Evolutionary conservation across 352 stramenopile species (phyloP).

Genomic region (Phytophthora melonis): DNA sequence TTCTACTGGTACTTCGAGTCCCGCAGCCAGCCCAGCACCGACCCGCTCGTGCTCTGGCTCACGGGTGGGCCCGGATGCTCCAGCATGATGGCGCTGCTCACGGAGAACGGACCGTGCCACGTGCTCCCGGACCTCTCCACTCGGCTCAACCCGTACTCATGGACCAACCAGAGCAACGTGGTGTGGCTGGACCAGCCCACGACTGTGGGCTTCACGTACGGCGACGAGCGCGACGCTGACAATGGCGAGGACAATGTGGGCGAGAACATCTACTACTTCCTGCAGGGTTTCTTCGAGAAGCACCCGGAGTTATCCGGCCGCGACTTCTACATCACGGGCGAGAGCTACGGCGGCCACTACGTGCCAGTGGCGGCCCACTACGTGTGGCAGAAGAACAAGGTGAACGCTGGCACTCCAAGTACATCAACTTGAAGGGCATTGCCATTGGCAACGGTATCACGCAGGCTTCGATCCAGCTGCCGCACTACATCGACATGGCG

Average conservation of each 20-base stretch:
- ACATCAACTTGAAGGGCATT: constrained; percentile 61
- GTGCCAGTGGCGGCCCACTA: constrained; percentile 65
- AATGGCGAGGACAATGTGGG: constrained; percentile 60
- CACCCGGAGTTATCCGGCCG: constrained; percentile 65
- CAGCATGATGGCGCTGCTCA: constrained; percentile 68
- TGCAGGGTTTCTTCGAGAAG: constrained; percentile 69
- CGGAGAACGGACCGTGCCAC: constrained; percentile 73
- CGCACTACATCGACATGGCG: constrained; percentile 55
- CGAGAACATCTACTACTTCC: constrained; percentile 76
- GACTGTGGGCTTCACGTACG: constrained; percentile 66
- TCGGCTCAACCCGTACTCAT: constrained; percentile 63
- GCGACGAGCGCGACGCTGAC: constrained; percentile 46
- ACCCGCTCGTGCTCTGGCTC: constrained; percentile 75
- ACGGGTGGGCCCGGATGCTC: constrained; percentile 68
- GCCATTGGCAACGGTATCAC: constrained; percentile 67
- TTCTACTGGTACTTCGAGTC: constrained; percentile 86
- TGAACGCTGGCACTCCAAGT: constrained; percentile 19
- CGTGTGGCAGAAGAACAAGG: constrained; percentile 64
- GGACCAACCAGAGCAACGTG: constrained; percentile 70
- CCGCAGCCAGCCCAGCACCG: constrained; percentile 45
- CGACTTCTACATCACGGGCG: constrained; percentile 74
- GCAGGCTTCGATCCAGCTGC: constrained; percentile 53
- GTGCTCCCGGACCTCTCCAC: constrained; percentile 61
- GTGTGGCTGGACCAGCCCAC: constrained; percentile 79
- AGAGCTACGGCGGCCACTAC: constrained; percentile 80